Conservation (phyloP, 352 stramenopile genomes). For the Thalassiosira pacifica region DNA sequence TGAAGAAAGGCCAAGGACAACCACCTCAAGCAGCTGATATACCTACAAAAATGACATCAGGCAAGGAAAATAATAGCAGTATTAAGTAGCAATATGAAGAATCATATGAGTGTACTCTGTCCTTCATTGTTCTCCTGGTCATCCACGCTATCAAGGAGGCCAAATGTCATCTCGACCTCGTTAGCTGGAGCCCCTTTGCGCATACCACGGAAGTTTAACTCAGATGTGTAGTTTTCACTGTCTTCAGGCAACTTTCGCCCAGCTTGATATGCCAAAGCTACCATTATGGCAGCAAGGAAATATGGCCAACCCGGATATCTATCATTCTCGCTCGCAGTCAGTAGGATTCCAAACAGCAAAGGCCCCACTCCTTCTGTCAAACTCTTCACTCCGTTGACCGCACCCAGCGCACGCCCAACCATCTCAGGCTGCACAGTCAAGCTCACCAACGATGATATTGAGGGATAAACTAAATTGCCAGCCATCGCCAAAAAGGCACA, state of each 20-base stretch:
- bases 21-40: not conserved
- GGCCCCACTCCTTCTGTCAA: constrained; percentile 88
- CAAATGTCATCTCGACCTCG: constrained; percentile 56
- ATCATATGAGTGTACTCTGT: constrained; percentile 13
- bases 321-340: constrained; percentile 80
- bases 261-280: constrained; percentile 66
- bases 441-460: constrained; percentile 81
- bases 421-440: constrained; percentile 77
- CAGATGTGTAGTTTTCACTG: constrained; percentile 8
- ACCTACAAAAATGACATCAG: no score
- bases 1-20: constrained; percentile 26
- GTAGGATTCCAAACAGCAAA: constrained; percentile 75
- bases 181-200: not conserved
- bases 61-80: not conserved
- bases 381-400: constrained; percentile 90
- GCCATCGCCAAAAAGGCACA: constrained; percentile 84
- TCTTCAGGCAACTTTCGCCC: constrained; percentile 62
- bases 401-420: constrained; percentile 88
- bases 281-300: constrained; percentile 73
- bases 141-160: constrained; percentile 34
- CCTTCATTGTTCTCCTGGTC: constrained; percentile 46
- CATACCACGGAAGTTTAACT: constrained; percentile 10
- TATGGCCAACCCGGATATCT: constrained; percentile 82
- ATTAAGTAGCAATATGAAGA: not conserved
- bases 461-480: constrained; percentile 88